Conservation (phyloP, 352 stramenopile species). For the Poterioochromonas sp. region DNA sequence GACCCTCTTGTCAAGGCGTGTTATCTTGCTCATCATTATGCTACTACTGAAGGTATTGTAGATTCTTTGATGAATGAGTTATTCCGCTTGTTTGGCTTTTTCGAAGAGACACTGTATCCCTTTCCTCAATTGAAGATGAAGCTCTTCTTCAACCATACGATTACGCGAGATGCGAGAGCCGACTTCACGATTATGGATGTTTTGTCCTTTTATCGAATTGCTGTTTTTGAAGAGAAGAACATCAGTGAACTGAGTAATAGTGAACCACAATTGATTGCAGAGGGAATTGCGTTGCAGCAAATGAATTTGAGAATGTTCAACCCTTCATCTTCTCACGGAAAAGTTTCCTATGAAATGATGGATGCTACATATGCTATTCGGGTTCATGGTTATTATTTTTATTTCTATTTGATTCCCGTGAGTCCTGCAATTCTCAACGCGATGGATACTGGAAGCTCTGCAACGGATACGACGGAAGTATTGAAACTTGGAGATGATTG, state of each 20-base stretch:
- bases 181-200: conserved; percentile 3
- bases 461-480: no score
- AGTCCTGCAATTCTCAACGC: no score
- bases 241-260: background rate
- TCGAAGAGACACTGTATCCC: background rate
- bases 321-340: no score
- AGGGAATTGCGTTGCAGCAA: background rate
- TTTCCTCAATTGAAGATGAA: background rate
- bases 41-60: conserved; percentile 2
- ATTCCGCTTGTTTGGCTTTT: background rate
- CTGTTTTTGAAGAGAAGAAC: conserved; percentile 3
- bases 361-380: no score
- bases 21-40: conserved; percentile 3
- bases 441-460: no score
- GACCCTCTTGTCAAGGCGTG: no score
- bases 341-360: no score
- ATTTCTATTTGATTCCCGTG: no score
- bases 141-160: background rate
- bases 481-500: no score
- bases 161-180: background rate
- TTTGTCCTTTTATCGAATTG: background rate
- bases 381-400: no score
- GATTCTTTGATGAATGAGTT: background rate
- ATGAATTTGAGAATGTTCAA: no score
- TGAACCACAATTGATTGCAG: conserved; percentile 19